phyloP scores from a whole-genome alignment of 2,329 filamentous ascomycete genomes.

The Huntiella abstrusa region DNA sequence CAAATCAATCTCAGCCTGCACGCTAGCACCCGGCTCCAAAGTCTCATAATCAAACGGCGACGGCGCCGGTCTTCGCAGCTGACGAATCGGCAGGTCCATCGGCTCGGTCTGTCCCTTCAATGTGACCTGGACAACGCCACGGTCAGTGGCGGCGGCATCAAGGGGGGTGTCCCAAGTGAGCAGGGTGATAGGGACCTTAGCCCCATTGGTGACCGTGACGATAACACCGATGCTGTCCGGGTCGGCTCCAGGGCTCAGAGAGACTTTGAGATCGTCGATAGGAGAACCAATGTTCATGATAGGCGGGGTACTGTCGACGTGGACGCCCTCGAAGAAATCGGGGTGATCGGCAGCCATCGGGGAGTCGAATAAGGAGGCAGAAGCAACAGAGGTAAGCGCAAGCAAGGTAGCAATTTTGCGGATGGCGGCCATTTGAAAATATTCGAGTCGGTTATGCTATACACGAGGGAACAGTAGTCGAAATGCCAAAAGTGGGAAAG shows the following conservation, averaged over 20 bases:
- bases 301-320: neutral
- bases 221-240: constrained; percentile 18
- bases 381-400: neutral
- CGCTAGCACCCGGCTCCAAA: constrained; percentile 21
- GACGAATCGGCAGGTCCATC: constrained; percentile 20
- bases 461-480: neutral
- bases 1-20: constrained; percentile 20
- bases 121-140: constrained; percentile 24
- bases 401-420: neutral
- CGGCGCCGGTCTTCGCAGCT: constrained; percentile 24
- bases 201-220: constrained; percentile 23
- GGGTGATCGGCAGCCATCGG: neutral
- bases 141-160: constrained; percentile 23
- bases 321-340: neutral
- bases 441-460: neutral
- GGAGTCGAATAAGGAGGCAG: neutral
- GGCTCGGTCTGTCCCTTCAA: constrained; percentile 18
- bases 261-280: neutral
- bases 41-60: constrained; percentile 22
- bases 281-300: neutral
- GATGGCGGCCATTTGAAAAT: neutral
- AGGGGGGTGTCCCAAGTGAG: constrained; percentile 27
- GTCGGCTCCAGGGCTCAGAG: neutral
- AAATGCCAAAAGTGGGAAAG: neutral
- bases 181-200: constrained; percentile 21